phyloP scores from a whole-genome alignment of 768 basidiomycete species.

The Phlebiopsis flavidoalba region DNA sequence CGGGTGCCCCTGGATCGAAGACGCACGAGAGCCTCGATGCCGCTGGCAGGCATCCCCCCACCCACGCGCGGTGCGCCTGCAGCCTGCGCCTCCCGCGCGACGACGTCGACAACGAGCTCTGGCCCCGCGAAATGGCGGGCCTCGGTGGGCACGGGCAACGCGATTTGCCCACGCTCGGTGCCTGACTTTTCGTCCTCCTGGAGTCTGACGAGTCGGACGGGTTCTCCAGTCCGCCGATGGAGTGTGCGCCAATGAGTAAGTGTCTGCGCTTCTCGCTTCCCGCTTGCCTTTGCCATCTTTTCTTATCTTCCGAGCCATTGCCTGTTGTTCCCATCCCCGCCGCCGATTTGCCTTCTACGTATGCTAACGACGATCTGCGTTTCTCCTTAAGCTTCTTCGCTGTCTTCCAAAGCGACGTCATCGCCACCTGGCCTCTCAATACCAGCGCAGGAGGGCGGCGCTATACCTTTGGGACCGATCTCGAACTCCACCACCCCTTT shows the following conservation, averaged over 20 bases:
- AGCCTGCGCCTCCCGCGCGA: background rate
- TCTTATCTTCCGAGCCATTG: constrained; percentile 3
- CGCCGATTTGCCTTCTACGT: background rate
- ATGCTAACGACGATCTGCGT: constrained; percentile 8
- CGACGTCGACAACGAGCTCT: constrained; percentile 15
- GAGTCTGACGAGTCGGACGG: constrained; percentile 66
- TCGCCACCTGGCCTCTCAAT: background rate
- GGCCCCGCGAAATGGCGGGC: constrained; percentile 22
- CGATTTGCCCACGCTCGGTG: constrained; percentile 45
- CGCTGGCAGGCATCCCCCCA: constrained; percentile 39
- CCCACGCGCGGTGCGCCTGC: constrained; percentile 33
- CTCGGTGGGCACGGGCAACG: constrained; percentile 8
- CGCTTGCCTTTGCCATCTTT: constrained; percentile 1
- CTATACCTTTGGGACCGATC: constrained; percentile 8
- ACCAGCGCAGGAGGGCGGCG: background rate
- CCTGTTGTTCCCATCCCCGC: constrained; percentile 2
- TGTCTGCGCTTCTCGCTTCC: constrained; percentile 3
- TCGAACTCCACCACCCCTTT: constrained; percentile 6
- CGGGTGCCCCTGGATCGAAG: background rate
- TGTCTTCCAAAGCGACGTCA: constrained; percentile 8
- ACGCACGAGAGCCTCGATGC: background rate
- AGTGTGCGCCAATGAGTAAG: constrained; percentile 12
- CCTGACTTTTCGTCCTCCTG: constrained; percentile 53
- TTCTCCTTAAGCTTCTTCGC: constrained; percentile 1
- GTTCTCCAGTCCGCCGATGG: constrained; percentile 27